phyloP scores from a whole-genome alignment of 768 basidiomycete species.

The Chalciporus piperatus region DNA sequence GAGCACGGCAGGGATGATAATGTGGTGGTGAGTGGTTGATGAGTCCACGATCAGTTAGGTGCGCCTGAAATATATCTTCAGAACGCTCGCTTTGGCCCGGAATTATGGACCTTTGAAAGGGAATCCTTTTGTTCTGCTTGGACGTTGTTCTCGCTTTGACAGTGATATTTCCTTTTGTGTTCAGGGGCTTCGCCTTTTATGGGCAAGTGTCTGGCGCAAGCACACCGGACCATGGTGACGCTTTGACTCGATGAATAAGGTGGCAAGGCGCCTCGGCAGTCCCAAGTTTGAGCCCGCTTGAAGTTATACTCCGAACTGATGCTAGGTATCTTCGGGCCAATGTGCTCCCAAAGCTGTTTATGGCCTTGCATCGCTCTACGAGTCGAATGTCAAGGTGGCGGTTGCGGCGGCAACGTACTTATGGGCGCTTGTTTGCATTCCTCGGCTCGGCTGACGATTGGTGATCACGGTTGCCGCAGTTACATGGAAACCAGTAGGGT shows the following conservation, averaged over 20 bases:
- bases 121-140: constrained; percentile 15
- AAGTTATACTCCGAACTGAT: not conserved
- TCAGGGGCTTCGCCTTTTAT: constrained; percentile 26
- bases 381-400: no score
- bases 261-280: no score
- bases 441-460: not conserved
- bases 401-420: constrained; percentile 3
- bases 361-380: not conserved
- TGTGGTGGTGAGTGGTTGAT: not conserved
- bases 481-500: not conserved
- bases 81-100: constrained; percentile 15
- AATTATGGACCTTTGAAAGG: constrained; percentile 5
- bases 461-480: not conserved
- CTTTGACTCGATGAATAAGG: constrained; percentile 19
- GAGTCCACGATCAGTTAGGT: not conserved
- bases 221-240: not conserved
- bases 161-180: constrained; percentile 7
- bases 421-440: constrained; percentile 7
- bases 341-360: not conserved
- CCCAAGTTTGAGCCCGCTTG: not conserved
- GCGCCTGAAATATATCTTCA: constrained; percentile 23
- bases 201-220: constrained; percentile 12
- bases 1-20: not conserved
- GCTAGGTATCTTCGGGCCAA: not conserved
- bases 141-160: constrained; percentile 19